Evolutionary conservation across 2,329 filamentous ascomycete species (phyloP).

Genomic region (Epichloe uncinata): DNA sequence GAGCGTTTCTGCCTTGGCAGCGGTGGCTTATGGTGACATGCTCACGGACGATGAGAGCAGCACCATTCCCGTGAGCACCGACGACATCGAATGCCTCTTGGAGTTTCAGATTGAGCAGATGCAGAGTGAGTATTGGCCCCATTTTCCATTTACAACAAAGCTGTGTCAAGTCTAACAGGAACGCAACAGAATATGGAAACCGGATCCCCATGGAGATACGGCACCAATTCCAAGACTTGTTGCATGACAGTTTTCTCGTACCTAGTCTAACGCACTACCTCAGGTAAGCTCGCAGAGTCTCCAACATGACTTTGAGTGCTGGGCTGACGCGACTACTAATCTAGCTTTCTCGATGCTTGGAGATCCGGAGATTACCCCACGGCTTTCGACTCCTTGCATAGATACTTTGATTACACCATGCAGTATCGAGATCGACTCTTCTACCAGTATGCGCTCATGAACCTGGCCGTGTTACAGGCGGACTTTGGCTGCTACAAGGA

Average conservation of each 20-base stretch:
- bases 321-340: slow-evolving; percentile 4
- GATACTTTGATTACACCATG: slow-evolving; percentile 96
- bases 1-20: slow-evolving; percentile 31
- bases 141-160: too few relatives aligned
- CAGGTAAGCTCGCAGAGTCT: slow-evolving; percentile 27
- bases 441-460: slow-evolving; percentile 91
- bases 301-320: not conserved
- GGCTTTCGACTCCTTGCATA: slow-evolving; percentile 80
- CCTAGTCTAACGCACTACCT: slow-evolving; percentile 68
- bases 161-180: not conserved
- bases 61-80: slow-evolving; percentile 48
- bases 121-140: slow-evolving; percentile 45
- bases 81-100: slow-evolving; percentile 68
- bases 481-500: slow-evolving; percentile 89
- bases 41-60: slow-evolving; percentile 28
- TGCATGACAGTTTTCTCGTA: slow-evolving; percentile 52
- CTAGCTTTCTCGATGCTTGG: slow-evolving; percentile 83
- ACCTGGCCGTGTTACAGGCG: slow-evolving; percentile 82
- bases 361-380: slow-evolving; percentile 78
- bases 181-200: slow-evolving; percentile 52
- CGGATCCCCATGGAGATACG: slow-evolving; percentile 65
- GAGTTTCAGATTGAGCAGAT: slow-evolving; percentile 83
- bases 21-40: slow-evolving; percentile 40
- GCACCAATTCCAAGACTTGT: slow-evolving; percentile 53
- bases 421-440: slow-evolving; percentile 69